Evolutionary conservation across 2,329 filamentous ascomycete genomes (phyloP).

Genomic region (Claviceps humidiphila): DNA sequence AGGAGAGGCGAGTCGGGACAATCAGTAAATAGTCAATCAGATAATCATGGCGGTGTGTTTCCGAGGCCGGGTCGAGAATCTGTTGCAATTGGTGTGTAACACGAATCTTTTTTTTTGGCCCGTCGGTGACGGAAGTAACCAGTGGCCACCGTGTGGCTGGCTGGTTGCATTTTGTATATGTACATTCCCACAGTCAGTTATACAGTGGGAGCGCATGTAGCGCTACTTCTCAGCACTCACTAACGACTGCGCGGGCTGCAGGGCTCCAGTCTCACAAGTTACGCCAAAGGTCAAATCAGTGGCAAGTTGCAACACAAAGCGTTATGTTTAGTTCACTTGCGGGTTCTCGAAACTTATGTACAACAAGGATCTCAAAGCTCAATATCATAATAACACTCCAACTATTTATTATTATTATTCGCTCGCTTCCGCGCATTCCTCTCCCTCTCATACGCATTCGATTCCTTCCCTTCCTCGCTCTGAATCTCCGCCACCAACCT

Average conservation of each 20-base stretch:
- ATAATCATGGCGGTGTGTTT: too few species aligned
- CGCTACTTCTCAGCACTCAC: too few species aligned
- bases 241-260: too few species aligned
- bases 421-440: constrained; percentile 60
- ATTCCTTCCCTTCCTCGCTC: constrained; percentile 75
- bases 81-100: not conserved
- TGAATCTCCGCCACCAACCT: constrained; percentile 89
- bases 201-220: not conserved
- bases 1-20: not conserved
- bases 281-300: not conserved
- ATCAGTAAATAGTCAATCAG: too few species aligned
- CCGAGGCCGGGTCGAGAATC: too few species aligned
- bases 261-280: too few species aligned
- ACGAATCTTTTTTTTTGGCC: not conserved
- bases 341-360: not conserved
- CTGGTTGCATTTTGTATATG: not conserved
- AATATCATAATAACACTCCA: not conserved
- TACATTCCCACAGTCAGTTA: not conserved
- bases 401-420: constrained; percentile 36
- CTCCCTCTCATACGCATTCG: constrained; percentile 82
- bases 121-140: not conserved
- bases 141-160: constrained; percentile 5
- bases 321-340: not conserved
- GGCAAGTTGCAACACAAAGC: not conserved
- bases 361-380: not conserved